Base-by-base conservation (phyloP, 441 rosid species). In the Syzygium malaccense region DNA sequence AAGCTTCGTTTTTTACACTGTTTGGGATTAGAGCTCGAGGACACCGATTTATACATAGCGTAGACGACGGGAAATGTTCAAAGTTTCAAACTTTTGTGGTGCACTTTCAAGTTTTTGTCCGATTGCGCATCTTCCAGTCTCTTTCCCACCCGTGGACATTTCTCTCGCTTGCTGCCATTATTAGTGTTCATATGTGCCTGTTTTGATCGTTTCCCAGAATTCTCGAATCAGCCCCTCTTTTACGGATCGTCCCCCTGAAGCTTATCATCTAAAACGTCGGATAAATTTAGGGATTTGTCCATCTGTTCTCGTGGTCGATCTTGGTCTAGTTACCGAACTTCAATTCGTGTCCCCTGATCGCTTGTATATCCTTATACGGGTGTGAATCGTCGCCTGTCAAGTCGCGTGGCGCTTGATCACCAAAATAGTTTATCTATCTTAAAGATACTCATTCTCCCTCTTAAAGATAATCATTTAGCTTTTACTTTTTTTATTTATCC, bases 371-470 rank as follows among this genome's bases (percentile, higher is more conserved):
- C 3, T 20, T 37, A 71, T 37, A 20, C 14, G 3, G 1, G 45
- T 2, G 0, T 32, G 19, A 68, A 33, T 33, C 2, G 23, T 66
- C 1, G 0, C 1, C 0, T 3, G 14, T 5, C 7, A 23, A 71
- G 5, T 37, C 8, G 0, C 0, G 9, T 10, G 3, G 3, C 4
- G 9, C 0, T 37, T 11, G 15, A 0, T 33, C 26, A 10, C 4
- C 20, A 20, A 1, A 33, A 71, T 37, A 0, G 3, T 1, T 71
- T 20, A 0, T 20, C 49, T 19, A 20, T 37, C 9, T 71, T 20
- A 71, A 68, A 62, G 1, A n/a, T 7, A 64, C 19, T 2, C 18
- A 60, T 60, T 5, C 1, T 14, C 32, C 1, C 14, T 5, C 1
- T 30, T 30, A 64, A 58, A 26, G 3, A 37, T 37, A 33, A 71